phyloP scores from a whole-genome alignment of 139 green algal genomes.

The Chlorella sp. region DNA sequence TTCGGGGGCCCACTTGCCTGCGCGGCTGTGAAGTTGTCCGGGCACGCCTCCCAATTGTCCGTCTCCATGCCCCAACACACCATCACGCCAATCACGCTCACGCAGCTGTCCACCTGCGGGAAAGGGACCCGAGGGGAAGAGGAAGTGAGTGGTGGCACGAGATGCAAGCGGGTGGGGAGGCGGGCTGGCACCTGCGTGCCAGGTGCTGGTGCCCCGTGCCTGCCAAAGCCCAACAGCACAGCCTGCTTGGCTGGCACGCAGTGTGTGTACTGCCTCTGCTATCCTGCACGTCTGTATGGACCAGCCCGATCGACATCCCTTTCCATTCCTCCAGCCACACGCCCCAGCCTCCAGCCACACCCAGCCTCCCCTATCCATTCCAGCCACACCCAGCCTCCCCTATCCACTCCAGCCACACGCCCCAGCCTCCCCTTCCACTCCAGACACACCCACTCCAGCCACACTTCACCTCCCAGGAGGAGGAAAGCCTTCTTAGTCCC shows the following conservation, averaged over 20 bases:
- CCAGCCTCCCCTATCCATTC: neutral
- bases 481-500: too few species aligned
- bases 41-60: slow-evolving; percentile 5
- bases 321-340: too few species aligned
- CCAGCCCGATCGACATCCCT: too few species aligned
- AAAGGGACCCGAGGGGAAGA: neutral
- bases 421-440: neutral
- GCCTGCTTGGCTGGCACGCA: too few species aligned
- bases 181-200: too few species aligned
- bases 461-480: neutral
- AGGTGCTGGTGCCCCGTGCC: too few species aligned
- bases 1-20: neutral
- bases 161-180: neutral
- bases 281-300: too few species aligned
- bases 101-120: slow-evolving; percentile 18
- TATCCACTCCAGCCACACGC: neutral
- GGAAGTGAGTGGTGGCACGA: neutral
- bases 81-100: neutral
- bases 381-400: neutral
- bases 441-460: neutral
- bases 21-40: neutral
- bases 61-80: slow-evolving; percentile 36
- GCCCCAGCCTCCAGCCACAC: neutral
- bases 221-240: too few species aligned
- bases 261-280: too few species aligned